phyloP scores from a whole-genome alignment of 768 basidiomycete species.

The Mycena metata region DNA sequence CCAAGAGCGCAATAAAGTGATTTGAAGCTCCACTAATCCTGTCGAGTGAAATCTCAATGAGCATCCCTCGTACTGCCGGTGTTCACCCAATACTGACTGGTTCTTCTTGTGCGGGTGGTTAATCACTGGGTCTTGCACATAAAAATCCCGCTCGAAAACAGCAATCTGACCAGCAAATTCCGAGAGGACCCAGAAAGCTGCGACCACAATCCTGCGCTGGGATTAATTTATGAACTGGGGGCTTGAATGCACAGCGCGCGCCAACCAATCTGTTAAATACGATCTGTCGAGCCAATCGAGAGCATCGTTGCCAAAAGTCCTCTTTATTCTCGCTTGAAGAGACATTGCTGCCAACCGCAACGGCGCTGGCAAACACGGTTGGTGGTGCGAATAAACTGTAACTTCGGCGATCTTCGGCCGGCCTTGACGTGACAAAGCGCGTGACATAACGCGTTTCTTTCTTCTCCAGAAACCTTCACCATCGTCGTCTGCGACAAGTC shows the following conservation, averaged over 20 bases:
- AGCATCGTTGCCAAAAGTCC: slow-evolving; percentile 51
- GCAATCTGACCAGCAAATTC: slow-evolving; percentile 53
- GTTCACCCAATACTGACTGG: slow-evolving; percentile 54
- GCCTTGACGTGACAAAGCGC: too few relatives aligned
- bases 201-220: slow-evolving; percentile 51
- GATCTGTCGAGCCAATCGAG: slow-evolving; percentile 59
- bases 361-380: too few relatives aligned
- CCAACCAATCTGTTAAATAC: slow-evolving; percentile 70
- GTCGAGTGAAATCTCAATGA: slow-evolving; percentile 1
- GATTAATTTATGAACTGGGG: not conserved
- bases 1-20: slow-evolving; percentile 58
- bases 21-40: slow-evolving; percentile 67
- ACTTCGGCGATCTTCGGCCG: too few relatives aligned
- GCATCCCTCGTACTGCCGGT: not conserved
- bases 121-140: slow-evolving; percentile 65
- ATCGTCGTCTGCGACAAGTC: too few relatives aligned
- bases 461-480: too few relatives aligned
- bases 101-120: slow-evolving; percentile 62
- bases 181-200: slow-evolving; percentile 58
- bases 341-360: slow-evolving; percentile 7
- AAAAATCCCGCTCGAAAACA: slow-evolving; percentile 66
- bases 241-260: not conserved
- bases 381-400: not conserved
- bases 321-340: slow-evolving; percentile 22
- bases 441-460: slow-evolving; percentile 26